These are phyloP conservation scores for Camellia japonica DNA, from an alignment of 148 eudicot genomes.

Conservation along the genomic window DNA sequence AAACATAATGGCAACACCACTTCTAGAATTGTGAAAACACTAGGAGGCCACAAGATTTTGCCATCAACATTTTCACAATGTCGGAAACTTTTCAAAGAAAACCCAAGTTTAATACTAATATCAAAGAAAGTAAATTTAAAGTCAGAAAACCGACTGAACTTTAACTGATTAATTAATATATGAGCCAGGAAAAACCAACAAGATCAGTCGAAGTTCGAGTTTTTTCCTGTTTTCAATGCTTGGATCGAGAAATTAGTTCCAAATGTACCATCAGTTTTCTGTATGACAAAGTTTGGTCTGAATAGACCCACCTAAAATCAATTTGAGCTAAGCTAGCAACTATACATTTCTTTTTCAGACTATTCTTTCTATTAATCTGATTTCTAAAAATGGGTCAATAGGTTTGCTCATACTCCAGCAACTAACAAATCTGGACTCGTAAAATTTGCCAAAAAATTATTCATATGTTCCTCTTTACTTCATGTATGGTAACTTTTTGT, in stretches of 20 bases:
- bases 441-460: neutral
- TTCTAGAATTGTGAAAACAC: no score
- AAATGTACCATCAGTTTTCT: neutral
- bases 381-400: neutral
- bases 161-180: neutral
- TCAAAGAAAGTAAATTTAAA: neutral
- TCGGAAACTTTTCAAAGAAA: no score
- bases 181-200: neutral
- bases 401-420: neutral
- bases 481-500: neutral
- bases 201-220: neutral
- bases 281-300: neutral
- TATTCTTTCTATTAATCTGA: neutral
- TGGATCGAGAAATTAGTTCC: neutral
- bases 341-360: slow-evolving; percentile 3
- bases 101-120: no score
- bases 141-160: neutral
- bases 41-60: neutral
- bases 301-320: neutral
- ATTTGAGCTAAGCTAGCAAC: neutral
- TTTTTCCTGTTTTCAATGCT: neutral
- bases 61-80: neutral
- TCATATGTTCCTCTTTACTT: neutral
- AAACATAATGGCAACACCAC: neutral
- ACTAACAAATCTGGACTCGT: neutral